These are phyloP conservation scores for Paramarasmius palmivorus DNA, from an alignment of 1,284 basidiomycete genomes.

Conservation along the genomic window DNA sequence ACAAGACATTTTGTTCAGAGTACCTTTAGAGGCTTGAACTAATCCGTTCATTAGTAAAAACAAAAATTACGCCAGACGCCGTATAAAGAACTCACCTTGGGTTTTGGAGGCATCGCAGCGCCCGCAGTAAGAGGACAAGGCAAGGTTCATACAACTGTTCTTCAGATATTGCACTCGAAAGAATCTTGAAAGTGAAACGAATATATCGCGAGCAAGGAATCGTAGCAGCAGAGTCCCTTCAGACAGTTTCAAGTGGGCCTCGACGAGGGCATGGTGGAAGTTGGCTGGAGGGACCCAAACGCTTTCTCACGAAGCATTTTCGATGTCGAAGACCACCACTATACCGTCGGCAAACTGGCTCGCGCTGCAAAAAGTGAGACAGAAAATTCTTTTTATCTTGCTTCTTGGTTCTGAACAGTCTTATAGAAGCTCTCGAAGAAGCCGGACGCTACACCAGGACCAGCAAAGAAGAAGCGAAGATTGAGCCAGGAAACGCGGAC, in stretches of 20 bases:
- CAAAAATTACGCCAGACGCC: no score
- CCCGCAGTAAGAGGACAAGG: background rate
- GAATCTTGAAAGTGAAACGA: background rate
- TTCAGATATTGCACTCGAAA: background rate
- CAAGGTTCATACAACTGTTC: no score
- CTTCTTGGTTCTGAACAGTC: background rate
- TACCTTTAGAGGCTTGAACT: background rate
- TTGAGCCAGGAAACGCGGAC: background rate
- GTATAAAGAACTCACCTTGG: no score
- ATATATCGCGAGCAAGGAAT: background rate
- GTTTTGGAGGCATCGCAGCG: no score
- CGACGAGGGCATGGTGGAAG: background rate
- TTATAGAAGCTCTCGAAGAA: background rate
- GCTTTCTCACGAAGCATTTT: background rate
- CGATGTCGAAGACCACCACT: background rate
- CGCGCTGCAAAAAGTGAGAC: background rate
- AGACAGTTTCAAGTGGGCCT: background rate
- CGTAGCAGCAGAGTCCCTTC: constrained; percentile 1
- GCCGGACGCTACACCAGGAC: background rate
- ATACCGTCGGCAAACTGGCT: constrained; percentile 2
- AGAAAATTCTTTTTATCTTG: background rate
- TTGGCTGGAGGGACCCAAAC: background rate
- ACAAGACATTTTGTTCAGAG: no score
- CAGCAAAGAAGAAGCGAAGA: background rate
- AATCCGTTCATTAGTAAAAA: no score